phyloP scores from a whole-genome alignment of 1,139 yeast genomes.

The Blastobotrys buckinghamii region DNA sequence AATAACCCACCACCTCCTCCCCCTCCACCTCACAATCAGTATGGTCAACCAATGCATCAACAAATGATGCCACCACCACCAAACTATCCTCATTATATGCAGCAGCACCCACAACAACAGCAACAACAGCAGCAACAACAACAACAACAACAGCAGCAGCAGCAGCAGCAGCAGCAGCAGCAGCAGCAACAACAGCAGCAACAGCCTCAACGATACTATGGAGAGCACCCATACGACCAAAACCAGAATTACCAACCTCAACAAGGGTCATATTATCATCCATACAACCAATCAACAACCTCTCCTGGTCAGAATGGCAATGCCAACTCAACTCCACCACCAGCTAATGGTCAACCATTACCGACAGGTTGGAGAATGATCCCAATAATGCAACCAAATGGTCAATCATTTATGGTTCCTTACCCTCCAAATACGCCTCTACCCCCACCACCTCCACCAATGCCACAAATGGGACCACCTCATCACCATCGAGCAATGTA shows the following conservation, averaged over 20 bases:
- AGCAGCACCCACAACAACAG: background rate
- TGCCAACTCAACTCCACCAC: conserved; percentile 7
- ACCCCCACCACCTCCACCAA: conserved; percentile 15
- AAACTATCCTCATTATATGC: conserved; percentile 2
- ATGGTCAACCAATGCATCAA: background rate
- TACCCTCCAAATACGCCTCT: conserved; percentile 5
- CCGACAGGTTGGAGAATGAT: conserved; percentile 8
- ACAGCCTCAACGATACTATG: no score
- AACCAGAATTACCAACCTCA: background rate
- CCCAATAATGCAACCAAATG: conserved; percentile 5
- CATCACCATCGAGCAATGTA: conserved; percentile 6
- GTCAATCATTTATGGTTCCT: conserved; percentile 8
- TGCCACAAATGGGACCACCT: conserved; percentile 10
- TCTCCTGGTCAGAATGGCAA: no score
- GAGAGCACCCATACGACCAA: no score
- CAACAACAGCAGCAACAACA: conserved; percentile 1
- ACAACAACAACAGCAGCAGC: conserved; percentile 7
- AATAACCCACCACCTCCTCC: background rate
- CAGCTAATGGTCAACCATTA: conserved; percentile 2
- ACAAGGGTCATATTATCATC: no score
- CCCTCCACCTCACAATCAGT: background rate
- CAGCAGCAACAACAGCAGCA: conserved; percentile 12
- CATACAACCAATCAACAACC: conserved; percentile 4
- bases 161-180: background rate
- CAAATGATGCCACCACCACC: background rate